Conservation (phyloP, 352 stramenopile genomes). For the Phytophthora pini region DNA sequence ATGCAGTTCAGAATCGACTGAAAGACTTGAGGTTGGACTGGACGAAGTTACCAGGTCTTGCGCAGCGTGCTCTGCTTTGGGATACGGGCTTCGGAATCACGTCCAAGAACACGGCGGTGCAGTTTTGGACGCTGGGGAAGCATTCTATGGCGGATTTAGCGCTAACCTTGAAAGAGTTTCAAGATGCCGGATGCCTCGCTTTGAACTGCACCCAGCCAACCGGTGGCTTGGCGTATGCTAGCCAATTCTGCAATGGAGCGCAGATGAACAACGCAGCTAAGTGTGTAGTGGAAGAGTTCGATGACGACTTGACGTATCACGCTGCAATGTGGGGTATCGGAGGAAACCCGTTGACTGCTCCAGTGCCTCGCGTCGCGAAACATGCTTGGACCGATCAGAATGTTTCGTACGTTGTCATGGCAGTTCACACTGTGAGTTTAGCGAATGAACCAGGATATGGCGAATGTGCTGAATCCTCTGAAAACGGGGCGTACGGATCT, state of each 20-base stretch:
- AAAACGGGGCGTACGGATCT: constrained; percentile 26
- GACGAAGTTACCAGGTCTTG: constrained; percentile 21
- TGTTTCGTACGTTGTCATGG: constrained; percentile 15
- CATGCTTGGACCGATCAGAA: constrained; percentile 8
- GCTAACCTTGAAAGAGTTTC: constrained; percentile 14
- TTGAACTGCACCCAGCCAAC: constrained; percentile 27
- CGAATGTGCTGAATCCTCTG: constrained; percentile 6
- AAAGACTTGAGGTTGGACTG: constrained; percentile 16
- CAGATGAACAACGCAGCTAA: constrained; percentile 38
- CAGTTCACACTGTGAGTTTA: constrained; percentile 20
- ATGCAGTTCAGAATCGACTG: constrained; percentile 9
- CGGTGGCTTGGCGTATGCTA: constrained; percentile 2
- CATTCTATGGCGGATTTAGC: constrained; percentile 32
- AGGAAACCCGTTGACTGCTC: constrained; percentile 15
- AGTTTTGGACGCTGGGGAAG: constrained; percentile 22
- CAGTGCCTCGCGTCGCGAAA: constrained; percentile 8
- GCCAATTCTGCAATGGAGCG: constrained; percentile 28
- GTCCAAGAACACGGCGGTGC: constrained; percentile 4
- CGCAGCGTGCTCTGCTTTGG: constrained; percentile 40
- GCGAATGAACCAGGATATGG: constrained; percentile 27
- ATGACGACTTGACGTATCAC: constrained; percentile 9
- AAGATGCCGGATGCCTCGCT: constrained; percentile 7
- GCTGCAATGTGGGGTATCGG: constrained; percentile 32
- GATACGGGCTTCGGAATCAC: constrained; percentile 33
- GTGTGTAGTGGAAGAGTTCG: constrained; percentile 33